phyloP scores from a whole-genome alignment of 2,329 filamentous ascomycete genomes.

The Bipolaris victoriae region DNA sequence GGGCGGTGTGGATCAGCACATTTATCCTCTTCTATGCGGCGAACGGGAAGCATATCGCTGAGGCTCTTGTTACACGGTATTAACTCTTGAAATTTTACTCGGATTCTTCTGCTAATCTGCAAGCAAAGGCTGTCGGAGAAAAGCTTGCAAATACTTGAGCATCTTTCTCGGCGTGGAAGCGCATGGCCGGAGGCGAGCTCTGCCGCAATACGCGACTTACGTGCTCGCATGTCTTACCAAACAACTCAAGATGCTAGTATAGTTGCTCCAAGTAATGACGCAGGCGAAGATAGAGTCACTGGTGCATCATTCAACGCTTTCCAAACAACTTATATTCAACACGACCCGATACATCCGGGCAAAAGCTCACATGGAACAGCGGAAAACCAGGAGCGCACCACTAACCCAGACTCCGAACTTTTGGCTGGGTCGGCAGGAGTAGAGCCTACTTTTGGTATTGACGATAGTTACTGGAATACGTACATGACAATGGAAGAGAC shows the following conservation, averaged over 20 bases:
- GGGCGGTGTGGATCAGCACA: constrained; percentile 61
- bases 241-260: neutral
- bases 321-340: neutral
- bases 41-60: constrained; percentile 53
- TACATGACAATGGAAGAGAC: constrained; percentile 10
- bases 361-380: neutral
- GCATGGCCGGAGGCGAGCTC: constrained; percentile 42
- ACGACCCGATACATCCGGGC: neutral
- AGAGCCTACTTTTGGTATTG: neutral
- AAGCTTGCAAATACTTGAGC: constrained; percentile 33
- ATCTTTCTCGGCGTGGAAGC: constrained; percentile 35
- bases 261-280: neutral
- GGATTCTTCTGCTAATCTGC: constrained; percentile 10
- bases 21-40: constrained; percentile 60
- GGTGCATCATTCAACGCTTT: neutral
- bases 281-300: neutral
- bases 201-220: constrained; percentile 34
- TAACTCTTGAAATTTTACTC: neutral
- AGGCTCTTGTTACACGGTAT: constrained; percentile 51
- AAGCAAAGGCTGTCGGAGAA: constrained; percentile 30
- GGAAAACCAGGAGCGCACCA: neutral
- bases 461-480: constrained; percentile 16
- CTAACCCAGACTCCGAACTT: neutral
- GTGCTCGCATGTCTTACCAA: constrained; percentile 19
- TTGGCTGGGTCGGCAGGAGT: neutral